Evolutionary conservation across 129 eudicot species (phyloP), one percentile per base, ranked within the genome.

Genomic region (Arctium minus): DNA sequence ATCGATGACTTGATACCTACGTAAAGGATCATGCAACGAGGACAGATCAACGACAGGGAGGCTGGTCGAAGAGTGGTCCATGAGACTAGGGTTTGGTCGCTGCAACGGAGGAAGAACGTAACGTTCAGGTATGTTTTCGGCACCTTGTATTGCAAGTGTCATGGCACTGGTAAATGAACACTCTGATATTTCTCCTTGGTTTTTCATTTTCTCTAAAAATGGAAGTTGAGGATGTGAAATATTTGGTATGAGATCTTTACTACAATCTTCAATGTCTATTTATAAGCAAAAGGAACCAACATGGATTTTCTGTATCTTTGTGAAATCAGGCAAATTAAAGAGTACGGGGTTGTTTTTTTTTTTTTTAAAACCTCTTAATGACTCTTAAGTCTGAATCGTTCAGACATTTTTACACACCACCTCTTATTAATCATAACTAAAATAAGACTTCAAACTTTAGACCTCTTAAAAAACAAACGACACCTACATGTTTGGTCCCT

Each of bases 1-100:
- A 56, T 50, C 22, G 79, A 73, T 50, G 77, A 62, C 60, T 72
- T 53, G 62, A 73, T 60, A 73, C 72, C 74, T 78, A 78, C 13
- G 29, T 65, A 78, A 72, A 44, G 89, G 89, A 64, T 80, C 74
- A 13, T 81, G 73, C 65, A 85, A 44, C 32, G 32, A 72, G 44
- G 91, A 83, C 30, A 91, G 82, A 81, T 91, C 96, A n/a, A 91
- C 76, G 36, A 89, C 33, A 9, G 92, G 96, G 48, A 89, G 77
- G 53, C 8, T 77, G 67, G 72, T 37, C 44, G 86, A 39, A 36
- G 76, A 44, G 53, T 40, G 44, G 29, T 38, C 65, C 2, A 10
- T 7, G 15, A 73, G 74, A 42, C 79, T 38, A 13, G 60, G 67
- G 42, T 70, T 82, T 32, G 92, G 89, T 50, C 94, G 87, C 70